Conservation (phyloP, 495 filamentous ascomycete genomes). For the Daldinia concentrica region DNA sequence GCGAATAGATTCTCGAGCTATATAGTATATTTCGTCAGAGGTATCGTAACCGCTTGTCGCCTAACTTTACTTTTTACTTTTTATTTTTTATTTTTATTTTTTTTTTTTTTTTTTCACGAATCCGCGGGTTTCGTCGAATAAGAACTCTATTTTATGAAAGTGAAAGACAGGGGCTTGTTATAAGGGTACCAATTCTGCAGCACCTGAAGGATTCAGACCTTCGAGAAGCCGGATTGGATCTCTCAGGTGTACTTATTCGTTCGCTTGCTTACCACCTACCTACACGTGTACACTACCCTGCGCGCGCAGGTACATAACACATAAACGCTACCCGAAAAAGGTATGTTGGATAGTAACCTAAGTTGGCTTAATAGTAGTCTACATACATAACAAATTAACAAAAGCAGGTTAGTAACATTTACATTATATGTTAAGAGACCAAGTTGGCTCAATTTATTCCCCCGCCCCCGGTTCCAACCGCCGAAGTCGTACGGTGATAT, state of each 20-base stretch:
- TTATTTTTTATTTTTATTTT: no score
- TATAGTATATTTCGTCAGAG: background rate
- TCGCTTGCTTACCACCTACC: conserved; percentile 4
- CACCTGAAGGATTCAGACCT: conserved; percentile 17
- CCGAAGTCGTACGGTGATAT: conserved; percentile 32
- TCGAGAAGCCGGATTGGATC: conserved; percentile 25
- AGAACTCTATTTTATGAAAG: conserved; percentile 33
- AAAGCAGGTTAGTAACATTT: background rate
- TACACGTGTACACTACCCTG: conserved; percentile 14
- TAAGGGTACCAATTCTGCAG: conserved; percentile 27
- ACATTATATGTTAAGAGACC: background rate
- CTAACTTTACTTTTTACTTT: background rate
- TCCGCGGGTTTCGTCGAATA: conserved; percentile 21
- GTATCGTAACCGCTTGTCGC: background rate
- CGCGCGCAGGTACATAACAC: conserved; percentile 7
- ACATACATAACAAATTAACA: no score
- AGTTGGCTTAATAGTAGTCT: background rate
- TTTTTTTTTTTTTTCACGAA: background rate
- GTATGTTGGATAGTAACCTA: background rate
- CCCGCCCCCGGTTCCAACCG: conserved; percentile 36
- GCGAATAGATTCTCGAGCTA: conserved; percentile 3
- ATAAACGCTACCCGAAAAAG: background rate
- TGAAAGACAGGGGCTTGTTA: background rate
- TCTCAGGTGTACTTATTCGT: conserved; percentile 4
- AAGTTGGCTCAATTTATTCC: conserved; percentile 14